Evolutionary conservation across 2,329 filamentous ascomycete genomes (phyloP).

Genomic region (Ceratocystis huliohia): DNA sequence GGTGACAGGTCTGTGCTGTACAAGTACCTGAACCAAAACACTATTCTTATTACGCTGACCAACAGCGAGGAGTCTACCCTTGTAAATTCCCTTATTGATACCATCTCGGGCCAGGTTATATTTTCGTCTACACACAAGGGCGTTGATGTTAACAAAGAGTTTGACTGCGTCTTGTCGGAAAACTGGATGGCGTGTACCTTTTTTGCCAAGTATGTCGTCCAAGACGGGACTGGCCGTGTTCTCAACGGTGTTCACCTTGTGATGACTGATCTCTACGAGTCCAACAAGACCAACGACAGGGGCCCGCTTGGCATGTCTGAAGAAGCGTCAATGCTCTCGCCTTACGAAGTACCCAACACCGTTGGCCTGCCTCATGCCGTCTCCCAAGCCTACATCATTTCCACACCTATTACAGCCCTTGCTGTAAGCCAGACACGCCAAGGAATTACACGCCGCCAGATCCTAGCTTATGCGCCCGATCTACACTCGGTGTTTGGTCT

Average conservation of each 20-base stretch:
- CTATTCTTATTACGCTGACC: constrained; percentile 60
- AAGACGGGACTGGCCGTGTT: constrained; percentile 36
- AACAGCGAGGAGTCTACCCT: constrained; percentile 47
- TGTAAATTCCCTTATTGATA: constrained; percentile 70
- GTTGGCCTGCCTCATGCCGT: constrained; percentile 58
- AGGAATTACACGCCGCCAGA: constrained; percentile 72
- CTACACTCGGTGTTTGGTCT: constrained; percentile 66
- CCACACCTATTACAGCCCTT: constrained; percentile 65
- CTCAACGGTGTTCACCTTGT: constrained; percentile 78
- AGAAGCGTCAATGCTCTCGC: constrained; percentile 63
- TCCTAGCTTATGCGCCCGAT: constrained; percentile 65
- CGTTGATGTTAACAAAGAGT: constrained; percentile 60
- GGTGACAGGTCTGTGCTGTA: constrained; percentile 88
- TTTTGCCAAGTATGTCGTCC: constrained; percentile 47
- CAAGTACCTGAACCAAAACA: constrained; percentile 90
- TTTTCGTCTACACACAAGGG: constrained; percentile 57
- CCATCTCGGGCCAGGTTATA: constrained; percentile 69
- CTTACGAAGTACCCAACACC: constrained; percentile 43
- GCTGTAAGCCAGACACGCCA: constrained; percentile 81
- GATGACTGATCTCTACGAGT: constrained; percentile 83
- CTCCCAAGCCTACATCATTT: constrained; percentile 69
- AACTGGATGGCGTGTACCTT: constrained; percentile 93
- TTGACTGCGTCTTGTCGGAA: constrained; percentile 71
- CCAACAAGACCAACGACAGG: constrained; percentile 67
- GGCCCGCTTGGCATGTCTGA: constrained; percentile 55